Conservation (phyloP, 2,329 filamentous ascomycete genomes). For the Fonsecaea erecta region DNA sequence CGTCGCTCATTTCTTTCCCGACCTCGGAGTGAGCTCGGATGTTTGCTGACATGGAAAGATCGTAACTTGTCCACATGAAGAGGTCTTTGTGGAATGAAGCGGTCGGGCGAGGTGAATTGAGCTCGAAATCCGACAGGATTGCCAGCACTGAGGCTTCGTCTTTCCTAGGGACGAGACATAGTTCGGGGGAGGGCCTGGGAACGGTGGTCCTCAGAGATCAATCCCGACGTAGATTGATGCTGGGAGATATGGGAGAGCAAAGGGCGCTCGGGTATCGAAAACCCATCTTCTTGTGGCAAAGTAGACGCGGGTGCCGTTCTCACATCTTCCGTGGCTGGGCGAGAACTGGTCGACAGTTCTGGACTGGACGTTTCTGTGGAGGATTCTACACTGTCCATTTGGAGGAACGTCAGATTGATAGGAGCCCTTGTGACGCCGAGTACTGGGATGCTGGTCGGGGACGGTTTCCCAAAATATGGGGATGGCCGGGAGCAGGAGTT, state of each 20-base stretch:
- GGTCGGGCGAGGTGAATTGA: slow-evolving; percentile 54
- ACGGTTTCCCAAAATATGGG: no score
- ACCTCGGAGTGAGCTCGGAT: slow-evolving; percentile 38
- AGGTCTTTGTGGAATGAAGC: slow-evolving; percentile 52
- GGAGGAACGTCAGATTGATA: neutral
- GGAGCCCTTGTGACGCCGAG: neutral
- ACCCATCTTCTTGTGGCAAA: neutral
- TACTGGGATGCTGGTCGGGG: neutral
- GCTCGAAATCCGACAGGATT: slow-evolving; percentile 27
- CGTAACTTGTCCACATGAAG: slow-evolving; percentile 25
- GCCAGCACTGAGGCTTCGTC: slow-evolving; percentile 27
- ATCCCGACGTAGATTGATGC: slow-evolving; percentile 21
- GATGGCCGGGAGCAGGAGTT: no score
- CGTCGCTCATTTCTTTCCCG: slow-evolving; percentile 54
- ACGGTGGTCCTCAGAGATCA: slow-evolving; percentile 23
- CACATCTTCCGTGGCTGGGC: neutral
- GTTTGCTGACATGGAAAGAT: slow-evolving; percentile 59
- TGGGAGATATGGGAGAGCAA: slow-evolving; percentile 20
- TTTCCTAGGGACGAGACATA: slow-evolving; percentile 26
- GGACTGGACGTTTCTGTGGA: neutral
- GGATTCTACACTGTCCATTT: neutral
- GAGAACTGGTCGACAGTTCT: neutral
- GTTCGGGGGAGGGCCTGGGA: slow-evolving; percentile 2
- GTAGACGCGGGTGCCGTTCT: neutral
- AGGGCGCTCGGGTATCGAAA: slow-evolving; percentile 5